Evolutionary conservation across 345 rosid genomes (phyloP).

Genomic region (Adansonia digitata): DNA sequence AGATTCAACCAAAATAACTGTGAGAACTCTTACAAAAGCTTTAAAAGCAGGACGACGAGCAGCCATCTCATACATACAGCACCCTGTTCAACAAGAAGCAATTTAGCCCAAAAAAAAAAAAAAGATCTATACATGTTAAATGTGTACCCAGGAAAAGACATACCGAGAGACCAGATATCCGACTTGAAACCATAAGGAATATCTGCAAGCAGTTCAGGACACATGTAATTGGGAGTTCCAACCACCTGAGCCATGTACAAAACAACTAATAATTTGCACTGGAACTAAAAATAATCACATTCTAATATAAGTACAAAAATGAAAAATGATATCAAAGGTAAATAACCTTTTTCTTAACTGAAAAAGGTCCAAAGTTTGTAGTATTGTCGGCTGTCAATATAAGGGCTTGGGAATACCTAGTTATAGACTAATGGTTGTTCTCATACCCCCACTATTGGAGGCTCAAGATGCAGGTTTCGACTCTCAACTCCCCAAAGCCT

Average conservation of each 20-base stretch:
- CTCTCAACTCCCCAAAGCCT: background rate
- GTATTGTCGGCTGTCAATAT: background rate
- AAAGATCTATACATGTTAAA: background rate
- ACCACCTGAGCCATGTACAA: conserved; percentile 59
- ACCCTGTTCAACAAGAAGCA: conserved; percentile 55
- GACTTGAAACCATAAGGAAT: conserved; percentile 98
- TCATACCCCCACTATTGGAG: background rate
- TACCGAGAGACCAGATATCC: conserved; percentile 99
- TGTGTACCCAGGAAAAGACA: conserved; percentile 8
- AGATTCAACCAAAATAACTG: conserved; percentile 11
- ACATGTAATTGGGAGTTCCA: conserved; percentile 99
- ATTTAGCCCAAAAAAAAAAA: conserved; percentile 16
- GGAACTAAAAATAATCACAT: conserved; percentile 13
- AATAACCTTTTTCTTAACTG: background rate
- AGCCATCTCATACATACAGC: conserved; percentile 99
- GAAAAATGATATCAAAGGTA: background rate
- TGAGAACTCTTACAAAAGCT: conserved; percentile 77
- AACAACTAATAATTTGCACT: conserved; percentile 11
- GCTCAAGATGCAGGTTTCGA: background rate
- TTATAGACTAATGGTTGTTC: background rate
- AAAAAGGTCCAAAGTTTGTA: background rate
- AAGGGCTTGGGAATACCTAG: background rate
- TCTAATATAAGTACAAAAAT: background rate
- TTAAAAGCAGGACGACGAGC: conserved; percentile 97
- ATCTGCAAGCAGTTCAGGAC: conserved; percentile 96